phyloP scores from a whole-genome alignment of 257 asterid species.

The Galeopsis tetrahit region DNA sequence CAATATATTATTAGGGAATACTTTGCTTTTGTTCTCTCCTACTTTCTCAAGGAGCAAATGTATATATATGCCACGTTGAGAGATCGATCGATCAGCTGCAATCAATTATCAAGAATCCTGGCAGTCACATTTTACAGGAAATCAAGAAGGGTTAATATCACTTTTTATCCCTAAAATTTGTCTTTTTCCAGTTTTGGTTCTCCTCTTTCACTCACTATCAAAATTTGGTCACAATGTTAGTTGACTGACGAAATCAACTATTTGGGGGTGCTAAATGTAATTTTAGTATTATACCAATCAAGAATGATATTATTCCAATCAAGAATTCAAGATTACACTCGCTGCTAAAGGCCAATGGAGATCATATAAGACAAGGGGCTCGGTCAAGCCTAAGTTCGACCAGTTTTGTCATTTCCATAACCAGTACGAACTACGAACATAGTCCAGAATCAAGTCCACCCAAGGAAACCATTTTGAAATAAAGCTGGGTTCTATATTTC shows the following conservation, averaged over 20 bases:
- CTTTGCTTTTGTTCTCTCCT: neutral
- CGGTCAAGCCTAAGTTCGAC: no score
- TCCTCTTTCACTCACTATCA: no score
- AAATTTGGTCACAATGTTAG: no score
- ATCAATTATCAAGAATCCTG: neutral
- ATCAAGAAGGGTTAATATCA: neutral
- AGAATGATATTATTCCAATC: no score
- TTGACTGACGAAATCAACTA: no score
- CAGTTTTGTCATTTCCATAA: no score
- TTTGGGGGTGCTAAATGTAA: no score
- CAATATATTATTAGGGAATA: neutral
- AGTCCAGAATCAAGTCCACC: neutral
- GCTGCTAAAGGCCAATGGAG: neutral
- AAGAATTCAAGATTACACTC: slow-evolving; percentile 3
- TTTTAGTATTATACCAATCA: no score
- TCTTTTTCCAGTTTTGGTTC: no score
- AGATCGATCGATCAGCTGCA: neutral
- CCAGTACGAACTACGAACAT: no score
- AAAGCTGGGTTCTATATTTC: neutral
- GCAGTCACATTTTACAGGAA: neutral
- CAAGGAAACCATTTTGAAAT: neutral
- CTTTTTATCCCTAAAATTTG: no score
- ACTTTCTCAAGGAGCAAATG: neutral
- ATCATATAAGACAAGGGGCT: neutral
- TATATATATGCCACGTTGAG: neutral